Percentiles rank a stretch among this genome's conserved stretches.
These are phyloP conservation scores for Akanthomyces lecanii DNA, from an alignment of 2,329 filamentous ascomycete species.

Conservation along the genomic window DNA sequence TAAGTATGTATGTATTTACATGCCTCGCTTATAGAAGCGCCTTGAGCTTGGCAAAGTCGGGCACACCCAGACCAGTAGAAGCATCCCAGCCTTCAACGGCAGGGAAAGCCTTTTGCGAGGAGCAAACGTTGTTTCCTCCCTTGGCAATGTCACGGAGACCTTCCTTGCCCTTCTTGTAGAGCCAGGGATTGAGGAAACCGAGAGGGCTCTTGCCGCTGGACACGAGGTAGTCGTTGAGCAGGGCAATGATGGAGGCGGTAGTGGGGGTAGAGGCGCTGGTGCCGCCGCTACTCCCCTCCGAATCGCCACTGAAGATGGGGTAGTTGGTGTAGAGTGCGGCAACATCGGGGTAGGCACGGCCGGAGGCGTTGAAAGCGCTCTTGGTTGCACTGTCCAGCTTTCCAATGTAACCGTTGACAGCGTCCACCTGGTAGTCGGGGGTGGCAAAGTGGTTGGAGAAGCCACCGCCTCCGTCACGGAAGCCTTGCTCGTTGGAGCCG, in stretches of 20 bases:
- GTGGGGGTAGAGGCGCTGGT: conserved; percentile 36
- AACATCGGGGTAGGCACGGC: conserved; percentile 15
- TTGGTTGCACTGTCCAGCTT: background rate
- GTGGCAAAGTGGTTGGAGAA: conserved; percentile 16
- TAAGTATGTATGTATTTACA: background rate
- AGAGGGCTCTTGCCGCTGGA: conserved; percentile 32
- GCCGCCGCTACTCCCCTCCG: conserved; percentile 8
- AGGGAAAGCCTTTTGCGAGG: conserved; percentile 15
- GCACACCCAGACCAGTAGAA: conserved; percentile 19
- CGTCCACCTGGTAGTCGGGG: conserved; percentile 9
- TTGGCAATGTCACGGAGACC: conserved; percentile 23
- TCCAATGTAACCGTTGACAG: conserved; percentile 9
- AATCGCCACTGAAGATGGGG: conserved; percentile 4
- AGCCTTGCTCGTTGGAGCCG: conserved; percentile 7
- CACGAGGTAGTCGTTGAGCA: conserved; percentile 41
- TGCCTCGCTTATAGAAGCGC: background rate
- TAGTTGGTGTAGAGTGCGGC: conserved; percentile 7
- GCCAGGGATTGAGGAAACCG: conserved; percentile 42
- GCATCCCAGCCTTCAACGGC: conserved; percentile 24
- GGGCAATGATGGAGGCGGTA: conserved; percentile 38
- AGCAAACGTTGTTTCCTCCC: conserved; percentile 19
- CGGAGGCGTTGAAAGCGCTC: conserved; percentile 12
- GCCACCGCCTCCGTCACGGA: conserved; percentile 11
- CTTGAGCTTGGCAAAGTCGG: conserved; percentile 15
- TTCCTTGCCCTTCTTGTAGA: conserved; percentile 27